Percentiles rank a stretch among this genome's conserved stretches.
Conservation (phyloP, 2,329 filamentous ascomycete genomes). For the Escovopsis weberi region DNA sequence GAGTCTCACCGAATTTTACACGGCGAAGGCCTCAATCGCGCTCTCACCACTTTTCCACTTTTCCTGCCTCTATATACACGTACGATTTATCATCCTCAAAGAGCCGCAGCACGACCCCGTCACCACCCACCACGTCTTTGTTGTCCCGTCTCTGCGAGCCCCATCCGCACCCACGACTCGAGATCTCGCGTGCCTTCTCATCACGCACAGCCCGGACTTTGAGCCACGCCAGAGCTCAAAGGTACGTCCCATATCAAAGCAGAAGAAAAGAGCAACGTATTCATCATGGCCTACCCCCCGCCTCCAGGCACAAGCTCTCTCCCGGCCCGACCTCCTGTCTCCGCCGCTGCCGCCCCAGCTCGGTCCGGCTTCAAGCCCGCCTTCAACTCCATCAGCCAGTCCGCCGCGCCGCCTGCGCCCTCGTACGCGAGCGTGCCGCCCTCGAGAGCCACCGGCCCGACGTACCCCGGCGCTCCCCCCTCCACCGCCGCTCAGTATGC, state of each 20-base stretch:
- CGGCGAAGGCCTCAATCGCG: too few relatives aligned
- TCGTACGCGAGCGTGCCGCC: conserved; percentile 17
- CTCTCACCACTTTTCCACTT: too few relatives aligned
- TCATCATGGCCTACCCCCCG: conserved; percentile 76
- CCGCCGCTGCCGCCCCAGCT: conserved; percentile 23
- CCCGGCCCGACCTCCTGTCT: conserved; percentile 59
- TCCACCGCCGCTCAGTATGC: conserved; percentile 12
- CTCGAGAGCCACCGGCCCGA: conserved; percentile 3
- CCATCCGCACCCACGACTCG: neutral
- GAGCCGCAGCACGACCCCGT: too few relatives aligned
- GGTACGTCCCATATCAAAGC: conserved; percentile 27
- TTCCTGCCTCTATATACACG: too few relatives aligned
- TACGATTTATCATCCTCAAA: too few relatives aligned
- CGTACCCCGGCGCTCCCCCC: conserved; percentile 19
- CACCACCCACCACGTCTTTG: neutral
- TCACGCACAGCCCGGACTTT: conserved; percentile 8
- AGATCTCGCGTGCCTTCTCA: neutral
- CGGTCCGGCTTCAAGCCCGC: conserved; percentile 32
- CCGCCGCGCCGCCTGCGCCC: conserved; percentile 20
- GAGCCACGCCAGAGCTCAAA: conserved; percentile 29
- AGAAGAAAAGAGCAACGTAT: conserved; percentile 23
- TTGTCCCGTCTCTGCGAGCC: neutral
- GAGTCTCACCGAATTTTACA: too few relatives aligned
- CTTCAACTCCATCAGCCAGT: conserved; percentile 27
- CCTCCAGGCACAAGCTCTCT: conserved; percentile 59